Evolutionary conservation across 441 rosid genomes (phyloP).

Genomic region (Macaranga tanarius): DNA sequence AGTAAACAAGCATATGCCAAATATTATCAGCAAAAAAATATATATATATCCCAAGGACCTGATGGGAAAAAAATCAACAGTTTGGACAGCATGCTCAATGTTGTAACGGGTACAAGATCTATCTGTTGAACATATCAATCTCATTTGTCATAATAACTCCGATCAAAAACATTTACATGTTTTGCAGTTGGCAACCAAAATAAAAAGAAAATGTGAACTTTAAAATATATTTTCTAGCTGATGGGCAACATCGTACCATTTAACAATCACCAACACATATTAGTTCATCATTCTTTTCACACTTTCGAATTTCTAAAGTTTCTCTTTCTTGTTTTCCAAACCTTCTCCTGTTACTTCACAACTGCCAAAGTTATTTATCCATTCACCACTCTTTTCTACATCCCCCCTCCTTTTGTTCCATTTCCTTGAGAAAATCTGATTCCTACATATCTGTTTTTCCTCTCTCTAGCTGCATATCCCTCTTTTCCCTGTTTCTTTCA

Average conservation of each 20-base stretch:
- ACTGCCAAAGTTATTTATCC: neutral
- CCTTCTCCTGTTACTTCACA: neutral
- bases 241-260: neutral
- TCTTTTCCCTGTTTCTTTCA: neutral
- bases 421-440: neutral
- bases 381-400: neutral
- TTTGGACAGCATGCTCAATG: neutral
- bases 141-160: neutral
- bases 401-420: neutral
- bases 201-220: neutral
- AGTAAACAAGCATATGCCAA: neutral
- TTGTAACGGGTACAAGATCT: neutral
- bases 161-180: neutral
- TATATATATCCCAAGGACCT: neutral
- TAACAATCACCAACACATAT: neutral
- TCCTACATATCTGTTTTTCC: neutral
- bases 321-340: neutral
- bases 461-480: neutral
- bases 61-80: neutral
- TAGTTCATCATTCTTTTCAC: neutral
- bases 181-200: neutral
- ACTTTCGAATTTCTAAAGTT: neutral
- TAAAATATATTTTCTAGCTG: neutral
- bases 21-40: conserved; percentile 2
- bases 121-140: neutral